These are phyloP conservation scores for Populus hybrid DNA, from an alignment of 441 rosid genomes.

Conservation along the genomic window DNA sequence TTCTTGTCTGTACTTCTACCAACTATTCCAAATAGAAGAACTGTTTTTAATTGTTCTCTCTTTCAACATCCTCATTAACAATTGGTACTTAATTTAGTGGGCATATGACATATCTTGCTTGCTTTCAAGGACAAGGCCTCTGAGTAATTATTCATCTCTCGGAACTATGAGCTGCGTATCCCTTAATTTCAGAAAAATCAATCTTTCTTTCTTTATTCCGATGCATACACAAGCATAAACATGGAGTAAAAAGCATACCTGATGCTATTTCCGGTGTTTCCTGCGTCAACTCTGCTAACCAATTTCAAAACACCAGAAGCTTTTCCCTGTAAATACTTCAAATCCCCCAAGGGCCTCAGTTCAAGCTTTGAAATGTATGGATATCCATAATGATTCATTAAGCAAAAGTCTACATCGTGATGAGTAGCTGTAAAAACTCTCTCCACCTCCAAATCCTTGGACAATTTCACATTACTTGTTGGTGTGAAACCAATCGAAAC, in stretches of 20 bases:
- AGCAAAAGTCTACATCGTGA: slow-evolving; percentile 44
- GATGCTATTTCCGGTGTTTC: slow-evolving; percentile 29
- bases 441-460: slow-evolving; percentile 35
- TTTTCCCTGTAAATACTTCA: slow-evolving; percentile 34
- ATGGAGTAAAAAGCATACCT: slow-evolving; percentile 33
- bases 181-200: too few species aligned
- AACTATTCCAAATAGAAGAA: not conserved
- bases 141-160: too few species aligned
- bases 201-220: not conserved
- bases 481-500: slow-evolving; percentile 43
- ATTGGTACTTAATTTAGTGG: too few species aligned
- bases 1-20: not conserved
- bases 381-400: slow-evolving; percentile 35
- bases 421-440: slow-evolving; percentile 43
- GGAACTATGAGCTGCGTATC: too few species aligned
- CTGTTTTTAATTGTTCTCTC: not conserved
- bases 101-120: not conserved
- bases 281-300: slow-evolving; percentile 45
- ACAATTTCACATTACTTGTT: slow-evolving; percentile 34
- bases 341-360: slow-evolving; percentile 42
- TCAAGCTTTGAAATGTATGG: slow-evolving; percentile 57
- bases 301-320: slow-evolving; percentile 37
- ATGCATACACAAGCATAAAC: not conserved
- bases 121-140: not conserved
- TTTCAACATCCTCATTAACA: not conserved